Evolutionary conservation across 179 eudicot genomes (phyloP), one percentile per base, ranked within the genome.

Genomic region (Corrigiola litoralis): DNA sequence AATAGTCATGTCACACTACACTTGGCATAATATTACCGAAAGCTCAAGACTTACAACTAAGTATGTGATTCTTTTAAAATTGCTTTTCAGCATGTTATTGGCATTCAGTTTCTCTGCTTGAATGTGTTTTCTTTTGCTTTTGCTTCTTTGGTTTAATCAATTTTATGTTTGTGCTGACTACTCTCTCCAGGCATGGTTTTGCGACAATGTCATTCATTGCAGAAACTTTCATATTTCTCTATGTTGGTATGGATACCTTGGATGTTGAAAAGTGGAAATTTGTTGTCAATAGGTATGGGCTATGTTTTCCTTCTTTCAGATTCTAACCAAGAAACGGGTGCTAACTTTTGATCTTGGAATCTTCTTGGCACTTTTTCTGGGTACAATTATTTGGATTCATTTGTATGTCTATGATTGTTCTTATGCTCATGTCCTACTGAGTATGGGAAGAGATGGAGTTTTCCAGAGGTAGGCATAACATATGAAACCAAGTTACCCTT

Each of bases 171-270:
- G 7, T 20, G 20, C 40, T 16, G 5, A 34, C 29, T 29, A 4
- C 57, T 46, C 29, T 69, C 31, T 34, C 20, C 71, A 86, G 92
- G 92, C 92, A 86, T 44, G 79, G 84, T 33, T 80, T 86, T 59
- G 92, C 92, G 17, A 81, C 91, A 27, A 67, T 85, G 65, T 85
- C 91, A 47, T 85, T 79, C 72, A 75, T 83, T 71, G 80, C 85
- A 16, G 90, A 85, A 67, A 82, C 70, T 38, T 85, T 85, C 68
- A 85, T 85, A 57, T 82, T 85, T 65, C 69, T 85, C 23, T 85
- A 85, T 63, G 90, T 85, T 61, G 90, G 90, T 23, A 85, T 85
- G 90, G 90, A 85, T 60, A 87, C 90, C 49, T 75, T 85, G 77
- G 90, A 85, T 62, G 74, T 81, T 28, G 86, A 84, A 61, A 83